Evolutionary conservation across 2,329 filamentous ascomycete species (phyloP).

Genomic region (Metarhizium rileyi): DNA sequence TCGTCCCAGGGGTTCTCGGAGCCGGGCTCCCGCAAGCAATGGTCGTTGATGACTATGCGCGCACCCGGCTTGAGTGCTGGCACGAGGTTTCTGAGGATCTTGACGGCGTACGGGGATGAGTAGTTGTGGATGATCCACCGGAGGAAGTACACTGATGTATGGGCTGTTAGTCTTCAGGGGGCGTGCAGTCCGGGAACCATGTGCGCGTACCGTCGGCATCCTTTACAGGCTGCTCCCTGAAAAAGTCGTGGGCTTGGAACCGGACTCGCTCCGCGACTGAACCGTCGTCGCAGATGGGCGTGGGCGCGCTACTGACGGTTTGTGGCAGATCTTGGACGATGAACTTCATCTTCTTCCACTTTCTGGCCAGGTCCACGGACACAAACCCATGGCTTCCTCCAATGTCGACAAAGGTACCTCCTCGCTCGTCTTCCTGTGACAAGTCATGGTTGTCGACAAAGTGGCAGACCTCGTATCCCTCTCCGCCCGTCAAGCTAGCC

Average conservation of each 20-base stretch:
- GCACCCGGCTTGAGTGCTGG: constrained; percentile 46
- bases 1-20: constrained; percentile 34
- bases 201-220: constrained; percentile 37
- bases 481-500: constrained; percentile 42
- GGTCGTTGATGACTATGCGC: constrained; percentile 35
- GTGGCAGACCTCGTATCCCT: constrained; percentile 45
- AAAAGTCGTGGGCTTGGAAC: constrained; percentile 46
- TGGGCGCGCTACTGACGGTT: constrained; percentile 37
- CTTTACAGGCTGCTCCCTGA: constrained; percentile 42
- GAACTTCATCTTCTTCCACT: constrained; percentile 41
- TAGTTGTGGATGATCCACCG: constrained; percentile 55
- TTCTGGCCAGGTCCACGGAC: constrained; percentile 42
- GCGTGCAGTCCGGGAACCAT: background rate
- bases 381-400: constrained; percentile 50
- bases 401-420: constrained; percentile 46
- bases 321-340: constrained; percentile 45
- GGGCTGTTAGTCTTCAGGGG: background rate
- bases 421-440: constrained; percentile 30
- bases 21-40: constrained; percentile 32
- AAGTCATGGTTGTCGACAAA: constrained; percentile 47
- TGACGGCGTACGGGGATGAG: constrained; percentile 40
- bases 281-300: constrained; percentile 28
- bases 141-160: constrained; percentile 40
- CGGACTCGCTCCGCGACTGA: constrained; percentile 29
- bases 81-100: constrained; percentile 39